phyloP scores from a whole-genome alignment of 2,329 filamentous ascomycete species.

The Talaromyces verruculosus region DNA sequence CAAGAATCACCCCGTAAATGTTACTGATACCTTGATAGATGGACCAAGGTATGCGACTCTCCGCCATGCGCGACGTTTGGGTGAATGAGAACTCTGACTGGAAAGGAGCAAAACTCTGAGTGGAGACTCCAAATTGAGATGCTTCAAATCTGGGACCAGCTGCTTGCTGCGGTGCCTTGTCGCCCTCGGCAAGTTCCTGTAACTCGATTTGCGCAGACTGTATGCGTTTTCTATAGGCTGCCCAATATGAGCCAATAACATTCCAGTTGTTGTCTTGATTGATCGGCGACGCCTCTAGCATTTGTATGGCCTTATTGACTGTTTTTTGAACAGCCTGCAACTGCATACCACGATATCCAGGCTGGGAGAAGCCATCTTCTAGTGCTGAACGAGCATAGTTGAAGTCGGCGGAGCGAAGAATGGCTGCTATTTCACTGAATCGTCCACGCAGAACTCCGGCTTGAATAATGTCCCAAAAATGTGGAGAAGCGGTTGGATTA shows the following conservation, averaged over 20 bases:
- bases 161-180: constrained; percentile 50
- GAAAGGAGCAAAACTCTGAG: constrained; percentile 33
- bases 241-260: constrained; percentile 77
- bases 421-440: constrained; percentile 62
- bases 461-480: constrained; percentile 86
- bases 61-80: constrained; percentile 69
- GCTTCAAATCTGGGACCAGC: constrained; percentile 49
- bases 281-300: constrained; percentile 73
- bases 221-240: constrained; percentile 74
- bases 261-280: constrained; percentile 70
- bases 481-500: constrained; percentile 70
- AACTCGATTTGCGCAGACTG: constrained; percentile 68
- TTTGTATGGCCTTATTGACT: constrained; percentile 64
- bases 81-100: constrained; percentile 58
- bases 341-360: constrained; percentile 71
- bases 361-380: constrained; percentile 62
- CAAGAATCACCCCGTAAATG: constrained; percentile 78
- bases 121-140: constrained; percentile 48
- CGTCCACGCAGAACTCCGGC: constrained; percentile 73
- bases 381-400: constrained; percentile 66
- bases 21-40: constrained; percentile 82
- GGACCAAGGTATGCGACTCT: constrained; percentile 84
- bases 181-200: constrained; percentile 75
- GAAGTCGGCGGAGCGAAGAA: constrained; percentile 76
- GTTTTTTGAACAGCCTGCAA: constrained; percentile 76